Evolutionary conservation across 805 yeast genomes (phyloP).

Genomic region (Jamesozyma hellenica): DNA sequence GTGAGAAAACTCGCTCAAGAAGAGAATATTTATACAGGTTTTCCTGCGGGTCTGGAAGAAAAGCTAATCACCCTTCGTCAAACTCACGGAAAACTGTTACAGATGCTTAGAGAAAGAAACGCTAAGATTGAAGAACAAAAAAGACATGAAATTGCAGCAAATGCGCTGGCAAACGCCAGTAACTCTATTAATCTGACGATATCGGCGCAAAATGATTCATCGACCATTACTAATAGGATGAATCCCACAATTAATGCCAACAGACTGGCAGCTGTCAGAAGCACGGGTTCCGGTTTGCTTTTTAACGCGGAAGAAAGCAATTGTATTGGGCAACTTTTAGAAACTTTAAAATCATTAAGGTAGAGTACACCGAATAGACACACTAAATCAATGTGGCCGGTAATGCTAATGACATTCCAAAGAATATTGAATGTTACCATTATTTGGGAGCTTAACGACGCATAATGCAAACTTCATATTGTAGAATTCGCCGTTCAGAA

Average conservation of each 20-base stretch:
- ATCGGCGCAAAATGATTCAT: not conserved
- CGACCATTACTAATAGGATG: not conserved
- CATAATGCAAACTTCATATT: no score
- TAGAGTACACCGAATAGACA: no score
- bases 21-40: conserved; percentile 35
- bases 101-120: conserved; percentile 27
- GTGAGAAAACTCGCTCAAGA: conserved; percentile 49
- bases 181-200: not conserved
- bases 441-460: no score
- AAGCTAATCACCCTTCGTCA: conserved; percentile 41
- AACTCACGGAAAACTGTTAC: conserved; percentile 42
- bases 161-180: conserved; percentile 1
- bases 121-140: conserved; percentile 15
- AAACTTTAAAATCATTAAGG: conserved; percentile 3
- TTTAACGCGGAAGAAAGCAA: conserved; percentile 9
- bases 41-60: conserved; percentile 33
- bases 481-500: no score
- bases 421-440: no score
- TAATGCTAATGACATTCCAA: no score
- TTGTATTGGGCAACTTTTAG: conserved; percentile 7
- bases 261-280: not conserved
- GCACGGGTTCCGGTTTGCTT: not conserved
- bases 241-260: not conserved
- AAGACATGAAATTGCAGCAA: conserved; percentile 7
- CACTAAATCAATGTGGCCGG: no score